Evolutionary conservation across 805 yeast species (phyloP), one percentile per base, ranked within the genome.

Genomic region (Vanderwaltozyma tropicalis): DNA sequence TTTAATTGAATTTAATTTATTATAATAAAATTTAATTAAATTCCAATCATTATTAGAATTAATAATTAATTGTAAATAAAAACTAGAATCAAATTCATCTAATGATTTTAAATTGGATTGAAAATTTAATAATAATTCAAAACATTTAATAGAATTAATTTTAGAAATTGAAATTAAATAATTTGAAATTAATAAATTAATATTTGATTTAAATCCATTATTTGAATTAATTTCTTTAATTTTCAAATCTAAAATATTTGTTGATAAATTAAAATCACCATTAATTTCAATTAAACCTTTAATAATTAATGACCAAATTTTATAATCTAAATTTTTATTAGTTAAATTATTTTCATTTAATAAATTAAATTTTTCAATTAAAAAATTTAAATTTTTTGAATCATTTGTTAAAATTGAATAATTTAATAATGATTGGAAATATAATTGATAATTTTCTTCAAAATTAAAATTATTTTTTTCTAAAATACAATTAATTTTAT

Each of bases 241-340:
- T 5, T 79, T 62, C 29, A 67, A 62, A 50, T 80, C 82, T 47
- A 81, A 59, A 39, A 79, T 68, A 41, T 69, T 64, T 1, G 80
- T 67, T 3, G 85, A 78, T 29, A 69, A 46, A 8, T 64, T 61
- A 27, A 67, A 45, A 44, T 77, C 72, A 29, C 69, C 71, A 31
- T 37, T 37, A 16, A 73, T 71, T 36, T 63, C 60, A 11, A 76
- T 65, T 37, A 80, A 60, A 1, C 78, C 66, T 25, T 74, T 67
- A 26, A 80, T 64, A 41, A 76, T 59, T 31, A 63, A 55, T 1
- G 74, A 58, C 49, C 78, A 79, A 24, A 78, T 67, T 25, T 59
- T 54, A 45, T 65, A 71, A 46, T 74, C 25, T 8, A 5, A 77
- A 26, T 63, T 52, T 2, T 51, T 43, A 18, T 47, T 46, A 31